Evolutionary conservation across 2,329 filamentous ascomycete genomes (phyloP), one percentile per base, ranked within the genome.

Genomic region (Pestalotiopsis sp.): DNA sequence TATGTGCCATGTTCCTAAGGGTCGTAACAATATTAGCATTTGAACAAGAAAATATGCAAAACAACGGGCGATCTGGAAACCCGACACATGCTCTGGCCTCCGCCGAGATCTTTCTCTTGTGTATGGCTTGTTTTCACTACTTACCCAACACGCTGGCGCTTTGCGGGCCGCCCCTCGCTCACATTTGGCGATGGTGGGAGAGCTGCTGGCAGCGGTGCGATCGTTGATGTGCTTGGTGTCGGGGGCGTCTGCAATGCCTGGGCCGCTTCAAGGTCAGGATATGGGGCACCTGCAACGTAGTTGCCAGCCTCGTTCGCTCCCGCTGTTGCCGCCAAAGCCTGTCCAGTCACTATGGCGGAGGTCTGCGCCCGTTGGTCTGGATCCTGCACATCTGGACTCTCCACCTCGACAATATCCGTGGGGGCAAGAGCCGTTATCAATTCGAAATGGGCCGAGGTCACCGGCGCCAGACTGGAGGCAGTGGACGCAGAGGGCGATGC

Each of bases 381-480:
- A 12, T 38, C n/a, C n/a, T 56, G n/a, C 23, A 27, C 45, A 49
- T 56, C 63, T 31, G 49, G 25, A 58, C 31, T 14, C 17, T 13
- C n/a, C 14, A 20, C 41, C 13, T 4, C 39, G 12, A 27, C 20
- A 13, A 14, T 14, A 31, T 57, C 63, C 17, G 31, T 17, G 11
- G 59, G 12, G 20, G 25, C 36, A 52, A n/a, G 17, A n/a, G 45
- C 45, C 45, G 14, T 17, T 23, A 56, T 23, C 20, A 71, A 67
- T 39, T 72, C 75, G 59, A 80, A 79, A 12, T 73, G 76, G 39
- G 76, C 73, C 58, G 74, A 67, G 20, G 74, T 77, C 3, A 75
- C 71, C 1, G 74, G 71, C 27, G 67, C 52, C 3, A 63, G 65
- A 52, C 39, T 68, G 75, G 71, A 71, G 56, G 75, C 41, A 75